Conservation (phyloP, 2,329 filamentous ascomycete genomes). For the Aquanectria penicillioides region DNA sequence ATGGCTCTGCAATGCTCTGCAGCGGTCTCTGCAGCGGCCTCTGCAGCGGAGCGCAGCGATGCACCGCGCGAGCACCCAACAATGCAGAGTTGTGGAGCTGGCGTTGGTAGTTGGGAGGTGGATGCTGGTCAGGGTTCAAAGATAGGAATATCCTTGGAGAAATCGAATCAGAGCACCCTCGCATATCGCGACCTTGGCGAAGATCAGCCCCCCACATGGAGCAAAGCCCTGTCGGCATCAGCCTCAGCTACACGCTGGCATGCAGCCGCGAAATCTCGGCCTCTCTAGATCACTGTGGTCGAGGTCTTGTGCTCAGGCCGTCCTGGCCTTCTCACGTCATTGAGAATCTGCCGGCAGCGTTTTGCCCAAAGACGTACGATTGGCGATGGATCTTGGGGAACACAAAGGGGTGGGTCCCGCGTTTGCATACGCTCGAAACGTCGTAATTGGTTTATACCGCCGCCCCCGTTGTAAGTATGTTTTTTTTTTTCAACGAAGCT, state of each 20-base stretch:
- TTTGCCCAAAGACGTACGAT: not conserved
- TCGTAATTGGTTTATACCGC: not conserved
- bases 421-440: constrained; percentile 7
- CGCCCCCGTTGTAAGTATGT: not conserved
- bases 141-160: not conserved
- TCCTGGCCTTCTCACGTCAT: not conserved
- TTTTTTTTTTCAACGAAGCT: not conserved
- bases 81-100: no score
- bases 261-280: not conserved
- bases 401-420: no score
- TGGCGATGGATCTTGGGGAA: no score
- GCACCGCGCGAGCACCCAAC: no score
- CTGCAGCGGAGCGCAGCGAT: no score
- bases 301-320: not conserved
- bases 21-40: not conserved
- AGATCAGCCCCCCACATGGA: not conserved
- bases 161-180: constrained; percentile 6
- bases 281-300: not conserved
- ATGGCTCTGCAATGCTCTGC: constrained; percentile 5
- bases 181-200: not conserved
- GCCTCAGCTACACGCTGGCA: not conserved
- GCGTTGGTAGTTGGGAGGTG: no score
- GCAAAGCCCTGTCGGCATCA: no score
- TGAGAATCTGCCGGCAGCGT: not conserved
- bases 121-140: no score